Percentiles rank a stretch among this genome's conserved stretches.
Evolutionary conservation across 2,329 filamentous ascomycete species (phyloP).

Genomic region (Anisogramma anomala): DNA sequence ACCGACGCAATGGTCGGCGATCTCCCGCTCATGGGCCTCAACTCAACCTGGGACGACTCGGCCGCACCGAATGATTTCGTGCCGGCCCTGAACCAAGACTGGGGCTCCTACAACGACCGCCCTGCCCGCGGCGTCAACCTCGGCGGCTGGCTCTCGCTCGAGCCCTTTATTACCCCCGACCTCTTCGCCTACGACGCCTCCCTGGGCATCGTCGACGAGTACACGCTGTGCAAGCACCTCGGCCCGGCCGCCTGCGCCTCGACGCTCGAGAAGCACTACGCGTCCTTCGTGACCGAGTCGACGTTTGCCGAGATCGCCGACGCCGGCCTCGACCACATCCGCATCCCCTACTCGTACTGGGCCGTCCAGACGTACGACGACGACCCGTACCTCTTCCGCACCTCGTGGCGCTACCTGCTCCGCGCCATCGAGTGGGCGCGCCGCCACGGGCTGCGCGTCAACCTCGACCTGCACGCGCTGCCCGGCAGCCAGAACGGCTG

Average conservation of each 20-base stretch:
- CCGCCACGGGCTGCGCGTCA: conserved; percentile 82
- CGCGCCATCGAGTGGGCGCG: conserved; percentile 88
- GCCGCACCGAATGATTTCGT: conserved; percentile 66
- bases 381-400: conserved; percentile 78
- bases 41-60: conserved; percentile 76
- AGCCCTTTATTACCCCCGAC: conserved; percentile 92
- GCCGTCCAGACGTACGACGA: conserved; percentile 72
- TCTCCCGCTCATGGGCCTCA: conserved; percentile 83
- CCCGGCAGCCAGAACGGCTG: conserved; percentile 94
- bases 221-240: conserved; percentile 60
- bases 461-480: conserved; percentile 83
- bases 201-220: conserved; percentile 74
- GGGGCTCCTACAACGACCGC: conserved; percentile 62
- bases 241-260: conserved; percentile 51
- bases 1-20: conserved; percentile 75
- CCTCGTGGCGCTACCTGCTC: conserved; percentile 86
- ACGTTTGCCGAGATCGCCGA: conserved; percentile 75
- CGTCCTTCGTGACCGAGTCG: conserved; percentile 72
- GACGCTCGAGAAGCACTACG: conserved; percentile 82
- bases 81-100: conserved; percentile 61
- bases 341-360: conserved; percentile 94
- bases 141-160: conserved; percentile 86
- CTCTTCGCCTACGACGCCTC: conserved; percentile 60
- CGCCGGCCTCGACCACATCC: conserved; percentile 91
- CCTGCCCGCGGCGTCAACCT: conserved; percentile 86